Evolutionary conservation across 78 protist species (phyloP).

Genomic region (Diacronema lutheri): DNA sequence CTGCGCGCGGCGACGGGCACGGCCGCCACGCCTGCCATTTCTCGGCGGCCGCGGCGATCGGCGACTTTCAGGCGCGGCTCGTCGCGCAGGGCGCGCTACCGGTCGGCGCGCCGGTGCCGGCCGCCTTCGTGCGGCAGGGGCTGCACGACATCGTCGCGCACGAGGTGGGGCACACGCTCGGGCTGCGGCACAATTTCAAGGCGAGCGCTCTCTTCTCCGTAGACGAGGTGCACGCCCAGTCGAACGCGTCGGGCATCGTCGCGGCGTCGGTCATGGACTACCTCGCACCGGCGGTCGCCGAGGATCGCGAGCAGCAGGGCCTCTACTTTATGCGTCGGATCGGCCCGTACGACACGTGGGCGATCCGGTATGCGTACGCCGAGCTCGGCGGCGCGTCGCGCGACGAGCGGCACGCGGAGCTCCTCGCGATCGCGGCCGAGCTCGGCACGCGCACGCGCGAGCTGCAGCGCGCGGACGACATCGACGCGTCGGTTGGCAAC

Average conservation of each 20-base stretch:
- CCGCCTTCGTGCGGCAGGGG: neutral
- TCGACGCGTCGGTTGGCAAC: neutral
- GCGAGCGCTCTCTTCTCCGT: neutral
- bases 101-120: neutral
- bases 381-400: neutral
- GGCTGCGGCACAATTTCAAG: constrained; percentile 18
- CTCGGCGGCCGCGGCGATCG: too few species aligned
- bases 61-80: neutral
- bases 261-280: constrained; percentile 16
- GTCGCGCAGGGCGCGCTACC: neutral
- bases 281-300: neutral
- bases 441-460: neutral
- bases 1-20: neutral
- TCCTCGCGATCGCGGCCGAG: neutral
- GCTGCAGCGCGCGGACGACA: neutral
- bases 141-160: neutral
- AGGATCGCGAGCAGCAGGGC: neutral
- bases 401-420: neutral
- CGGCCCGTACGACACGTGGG: neutral
- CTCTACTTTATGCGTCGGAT: neutral
- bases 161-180: constrained; percentile 31
- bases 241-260: neutral
- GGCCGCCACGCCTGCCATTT: neutral
- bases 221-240: neutral
- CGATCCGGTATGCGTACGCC: neutral